A percentile compares a stretch with the other conserved stretches of the same genome.
These are phyloP conservation scores for Epichloe hybrida DNA, from an alignment of 2,329 filamentous ascomycete species.

Conservation along the genomic window DNA sequence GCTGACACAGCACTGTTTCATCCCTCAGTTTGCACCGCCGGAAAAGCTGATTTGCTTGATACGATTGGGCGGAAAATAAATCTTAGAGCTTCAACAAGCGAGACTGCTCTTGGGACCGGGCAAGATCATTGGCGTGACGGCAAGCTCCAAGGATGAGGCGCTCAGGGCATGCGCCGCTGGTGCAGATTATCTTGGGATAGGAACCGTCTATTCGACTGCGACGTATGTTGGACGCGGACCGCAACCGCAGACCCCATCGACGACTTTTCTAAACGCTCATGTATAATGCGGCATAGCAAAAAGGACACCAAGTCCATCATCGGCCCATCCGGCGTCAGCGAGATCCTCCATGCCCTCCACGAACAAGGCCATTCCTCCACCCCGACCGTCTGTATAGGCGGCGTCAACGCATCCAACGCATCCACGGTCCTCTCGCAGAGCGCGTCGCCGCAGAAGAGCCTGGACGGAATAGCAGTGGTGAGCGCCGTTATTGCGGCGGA, in stretches of 20 bases:
- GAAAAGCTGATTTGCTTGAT: too few relatives aligned
- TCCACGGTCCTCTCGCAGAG: conserved; percentile 62
- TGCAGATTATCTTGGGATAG: conserved; percentile 85
- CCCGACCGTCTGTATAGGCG: conserved; percentile 74
- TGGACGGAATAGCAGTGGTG: conserved; percentile 79
- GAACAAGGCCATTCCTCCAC: conserved; percentile 29
- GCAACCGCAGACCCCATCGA: too few relatives aligned
- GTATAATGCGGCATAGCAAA: conserved; percentile 45
- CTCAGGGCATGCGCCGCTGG: conserved; percentile 55
- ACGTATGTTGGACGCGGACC: conserved; percentile 39
- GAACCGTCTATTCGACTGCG: conserved; percentile 73
- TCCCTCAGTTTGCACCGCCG: too few relatives aligned
- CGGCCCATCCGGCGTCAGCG: conserved; percentile 39
- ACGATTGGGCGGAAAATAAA: too few relatives aligned
- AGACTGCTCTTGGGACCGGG: conserved; percentile 58
- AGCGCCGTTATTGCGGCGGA: conserved; percentile 70
- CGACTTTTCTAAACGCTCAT: neutral
- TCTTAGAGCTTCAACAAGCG: conserved; percentile 27
- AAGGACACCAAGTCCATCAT: conserved; percentile 63
- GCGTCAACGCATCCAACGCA: conserved; percentile 65
- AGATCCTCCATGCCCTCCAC: conserved; percentile 42
- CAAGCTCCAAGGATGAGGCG: conserved; percentile 62
- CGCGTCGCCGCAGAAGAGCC: conserved; percentile 34
- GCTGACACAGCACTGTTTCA: neutral
- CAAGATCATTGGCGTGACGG: conserved; percentile 80